Percentiles rank a stretch among this genome's conserved stretches.
These are phyloP conservation scores for Achlya hypogyna DNA, from an alignment of 352 stramenopile species.

Conservation along the genomic window DNA sequence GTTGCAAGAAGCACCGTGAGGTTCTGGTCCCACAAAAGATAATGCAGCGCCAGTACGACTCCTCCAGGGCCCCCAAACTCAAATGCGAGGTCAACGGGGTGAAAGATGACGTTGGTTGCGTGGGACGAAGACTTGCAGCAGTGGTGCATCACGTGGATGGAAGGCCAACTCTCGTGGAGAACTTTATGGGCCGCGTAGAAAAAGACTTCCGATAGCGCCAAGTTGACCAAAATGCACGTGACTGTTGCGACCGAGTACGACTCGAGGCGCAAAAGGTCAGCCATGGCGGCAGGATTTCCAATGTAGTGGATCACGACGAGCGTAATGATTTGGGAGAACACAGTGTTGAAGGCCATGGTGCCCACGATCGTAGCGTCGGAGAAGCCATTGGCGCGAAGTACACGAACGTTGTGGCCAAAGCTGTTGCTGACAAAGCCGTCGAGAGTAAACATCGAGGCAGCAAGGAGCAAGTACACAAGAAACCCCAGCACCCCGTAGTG, in stretches of 20 bases:
- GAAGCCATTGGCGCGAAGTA: neutral
- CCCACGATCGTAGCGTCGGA: neutral
- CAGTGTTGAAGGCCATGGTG: neutral
- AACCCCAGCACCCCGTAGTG: neutral
- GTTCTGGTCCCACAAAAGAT: neutral
- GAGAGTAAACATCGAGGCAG: neutral
- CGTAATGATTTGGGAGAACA: neutral
- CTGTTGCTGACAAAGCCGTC: neutral
- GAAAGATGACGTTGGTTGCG: neutral
- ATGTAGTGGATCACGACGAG: neutral
- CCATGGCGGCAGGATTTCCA: neutral
- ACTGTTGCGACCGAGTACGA: neutral
- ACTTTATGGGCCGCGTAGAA: neutral
- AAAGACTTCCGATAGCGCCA: neutral
- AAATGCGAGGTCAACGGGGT: neutral
- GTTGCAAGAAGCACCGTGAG: neutral
- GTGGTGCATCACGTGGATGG: neutral
- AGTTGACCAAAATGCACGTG: neutral
- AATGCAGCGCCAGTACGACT: neutral
- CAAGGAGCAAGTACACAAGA: neutral
- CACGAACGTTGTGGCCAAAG: neutral
- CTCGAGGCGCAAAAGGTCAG: neutral
- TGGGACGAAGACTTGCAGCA: neutral
- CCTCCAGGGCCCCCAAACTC: neutral
- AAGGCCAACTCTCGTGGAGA: neutral